Conservation (phyloP, 2,329 filamentous ascomycete genomes). For the Ceratocystis smalleyi region DNA sequence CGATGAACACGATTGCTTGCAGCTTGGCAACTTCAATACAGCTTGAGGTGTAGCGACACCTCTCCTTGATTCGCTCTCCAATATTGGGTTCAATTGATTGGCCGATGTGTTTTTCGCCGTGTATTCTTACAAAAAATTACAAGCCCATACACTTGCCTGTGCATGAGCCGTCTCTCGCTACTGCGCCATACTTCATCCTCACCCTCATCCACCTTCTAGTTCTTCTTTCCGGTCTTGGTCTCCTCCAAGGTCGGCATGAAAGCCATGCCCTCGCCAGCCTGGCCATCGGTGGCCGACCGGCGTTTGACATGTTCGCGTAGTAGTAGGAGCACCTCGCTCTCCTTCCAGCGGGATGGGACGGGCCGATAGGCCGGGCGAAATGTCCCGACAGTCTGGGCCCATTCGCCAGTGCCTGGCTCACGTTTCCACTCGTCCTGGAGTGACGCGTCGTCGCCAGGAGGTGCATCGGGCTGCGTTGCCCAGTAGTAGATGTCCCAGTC, state of each 20-base stretch:
- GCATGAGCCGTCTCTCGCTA: not conserved
- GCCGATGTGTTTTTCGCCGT: not conserved
- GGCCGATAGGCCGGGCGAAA: constrained; percentile 89
- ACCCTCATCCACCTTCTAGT: not conserved
- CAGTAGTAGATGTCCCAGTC: constrained; percentile 99
- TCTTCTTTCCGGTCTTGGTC: constrained; percentile 8
- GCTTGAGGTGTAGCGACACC: not conserved
- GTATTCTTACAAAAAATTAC: not conserved
- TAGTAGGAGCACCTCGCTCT: constrained; percentile 62
- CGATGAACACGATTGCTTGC: not conserved
- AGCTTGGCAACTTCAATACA: not conserved
- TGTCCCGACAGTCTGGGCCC: constrained; percentile 89
- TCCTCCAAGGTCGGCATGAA: constrained; percentile 38
- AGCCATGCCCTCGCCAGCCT: constrained; percentile 34
- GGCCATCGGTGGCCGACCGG: constrained; percentile 31
- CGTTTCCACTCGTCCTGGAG: constrained; percentile 23
- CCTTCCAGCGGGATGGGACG: constrained; percentile 71
- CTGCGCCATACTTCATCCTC: not conserved
- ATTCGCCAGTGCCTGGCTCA: constrained; percentile 50
- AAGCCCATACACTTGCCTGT: not conserved
- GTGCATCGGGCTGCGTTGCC: constrained; percentile 68
- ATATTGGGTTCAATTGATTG: not conserved
- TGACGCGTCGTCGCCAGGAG: constrained; percentile 24
- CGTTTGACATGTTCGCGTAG: constrained; percentile 65
- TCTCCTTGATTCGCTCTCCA: not conserved